phyloP scores from a whole-genome alignment of 306 rosid species.

The Sicyos edulis region DNA sequence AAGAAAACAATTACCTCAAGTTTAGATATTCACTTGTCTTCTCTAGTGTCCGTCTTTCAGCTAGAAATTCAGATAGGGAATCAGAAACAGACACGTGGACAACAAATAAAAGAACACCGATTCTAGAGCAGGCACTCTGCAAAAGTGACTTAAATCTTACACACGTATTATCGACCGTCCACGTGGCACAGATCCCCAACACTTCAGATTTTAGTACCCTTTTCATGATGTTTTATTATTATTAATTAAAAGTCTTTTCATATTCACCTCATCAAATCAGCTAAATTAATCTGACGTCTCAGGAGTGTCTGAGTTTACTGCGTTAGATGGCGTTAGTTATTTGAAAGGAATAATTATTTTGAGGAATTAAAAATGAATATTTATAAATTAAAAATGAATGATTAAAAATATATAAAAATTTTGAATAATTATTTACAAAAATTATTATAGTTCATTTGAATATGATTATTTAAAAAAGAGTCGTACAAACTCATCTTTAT shows the following conservation, averaged over 20 bases:
- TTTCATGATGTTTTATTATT: background rate
- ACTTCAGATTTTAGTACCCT: background rate
- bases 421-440: no score
- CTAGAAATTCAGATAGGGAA: constrained; percentile 14
- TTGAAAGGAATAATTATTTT: no score
- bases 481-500: no score
- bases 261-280: constrained; percentile 23
- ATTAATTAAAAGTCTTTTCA: constrained; percentile 6
- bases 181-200: constrained; percentile 36
- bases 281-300: constrained; percentile 17
- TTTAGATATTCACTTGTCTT: constrained; percentile 23
- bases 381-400: no score
- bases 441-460: no score
- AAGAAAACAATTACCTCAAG: constrained; percentile 49
- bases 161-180: constrained; percentile 23
- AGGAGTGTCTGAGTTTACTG: no score
- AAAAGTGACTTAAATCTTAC: background rate
- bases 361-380: no score
- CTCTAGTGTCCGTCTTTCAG: constrained; percentile 41
- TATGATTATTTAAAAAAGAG: no score
- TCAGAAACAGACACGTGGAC: background rate
- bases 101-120: no score
- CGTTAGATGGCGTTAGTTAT: no score
- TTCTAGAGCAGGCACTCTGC: no score
- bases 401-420: no score